Percentiles rank a stretch among this genome's conserved stretches.
Evolutionary conservation across 2,329 filamentous ascomycete genomes (phyloP).

Genomic region (Lecanosticta acicola): DNA sequence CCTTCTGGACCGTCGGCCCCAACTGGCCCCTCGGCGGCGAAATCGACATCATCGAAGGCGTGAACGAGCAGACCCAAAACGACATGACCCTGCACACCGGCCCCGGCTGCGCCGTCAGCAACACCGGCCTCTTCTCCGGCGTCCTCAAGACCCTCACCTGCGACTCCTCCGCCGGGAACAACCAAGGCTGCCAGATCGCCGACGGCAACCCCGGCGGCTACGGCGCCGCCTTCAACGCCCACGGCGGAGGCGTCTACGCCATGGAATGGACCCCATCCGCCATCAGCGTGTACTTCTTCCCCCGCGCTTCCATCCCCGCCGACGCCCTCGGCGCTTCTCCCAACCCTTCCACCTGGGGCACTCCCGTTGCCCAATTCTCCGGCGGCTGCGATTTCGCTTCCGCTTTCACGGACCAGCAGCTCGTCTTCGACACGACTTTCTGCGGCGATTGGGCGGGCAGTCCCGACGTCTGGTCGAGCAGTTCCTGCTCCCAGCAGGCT

Average conservation of each 20-base stretch:
- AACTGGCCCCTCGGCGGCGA: conserved; percentile 37
- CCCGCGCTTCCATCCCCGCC: conserved; percentile 30
- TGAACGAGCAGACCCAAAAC: conserved; percentile 33
- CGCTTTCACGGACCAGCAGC: conserved; percentile 33
- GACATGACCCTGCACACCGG: conserved; percentile 34
- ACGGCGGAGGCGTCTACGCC: conserved; percentile 44
- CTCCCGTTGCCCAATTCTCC: conserved; percentile 58
- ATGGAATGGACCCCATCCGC: conserved; percentile 28
- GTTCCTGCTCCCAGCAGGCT: conserved; percentile 23
- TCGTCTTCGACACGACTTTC: conserved; percentile 61
- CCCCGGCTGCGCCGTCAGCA: conserved; percentile 28
- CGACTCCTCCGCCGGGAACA: conserved; percentile 37
- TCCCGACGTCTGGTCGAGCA: conserved; percentile 21
- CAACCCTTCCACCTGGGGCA: conserved; percentile 58
- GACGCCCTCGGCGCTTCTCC: conserved; percentile 46
- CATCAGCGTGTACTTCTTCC: conserved; percentile 36
- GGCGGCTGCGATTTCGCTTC: conserved; percentile 34
- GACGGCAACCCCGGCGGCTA: conserved; percentile 45
- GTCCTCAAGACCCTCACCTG: conserved; percentile 43
- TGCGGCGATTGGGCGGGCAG: conserved; percentile 39
- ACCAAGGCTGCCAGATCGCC: conserved; percentile 36
- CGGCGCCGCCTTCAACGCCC: conserved; percentile 33
- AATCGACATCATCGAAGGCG: conserved; percentile 39
- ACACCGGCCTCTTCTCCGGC: conserved; percentile 65
- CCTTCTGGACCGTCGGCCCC: conserved; percentile 60